Percentiles rank a stretch among this genome's conserved stretches.
These are phyloP conservation scores for Eucalyptus cloeziana DNA, from an alignment of 345 rosid genomes.

Conservation along the genomic window DNA sequence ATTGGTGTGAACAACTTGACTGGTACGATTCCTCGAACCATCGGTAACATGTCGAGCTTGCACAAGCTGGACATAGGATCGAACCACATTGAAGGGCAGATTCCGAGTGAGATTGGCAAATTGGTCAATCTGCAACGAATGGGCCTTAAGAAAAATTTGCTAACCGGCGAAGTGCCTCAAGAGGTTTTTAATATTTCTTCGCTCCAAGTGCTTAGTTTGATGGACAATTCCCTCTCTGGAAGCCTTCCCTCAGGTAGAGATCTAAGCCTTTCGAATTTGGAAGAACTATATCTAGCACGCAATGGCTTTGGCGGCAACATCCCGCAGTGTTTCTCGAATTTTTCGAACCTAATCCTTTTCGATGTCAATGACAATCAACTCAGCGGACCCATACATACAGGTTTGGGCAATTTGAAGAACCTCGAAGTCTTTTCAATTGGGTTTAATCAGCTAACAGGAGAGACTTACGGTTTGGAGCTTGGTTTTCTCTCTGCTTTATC, in stretches of 20 bases:
- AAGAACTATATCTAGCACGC: accelerated
- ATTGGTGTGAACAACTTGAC: not conserved
- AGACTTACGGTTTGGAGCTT: not conserved
- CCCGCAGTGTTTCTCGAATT: not conserved
- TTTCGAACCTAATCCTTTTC: accelerated
- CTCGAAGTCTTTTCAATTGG: accelerated
- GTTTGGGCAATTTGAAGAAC: not conserved
- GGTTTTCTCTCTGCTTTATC: not conserved
- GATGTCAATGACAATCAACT: accelerated
- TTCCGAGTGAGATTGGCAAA: not conserved
- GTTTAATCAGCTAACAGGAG: not conserved
- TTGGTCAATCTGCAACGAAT: not conserved
- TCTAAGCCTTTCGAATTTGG: not conserved
- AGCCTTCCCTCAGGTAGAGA: not conserved
- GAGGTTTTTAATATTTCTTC: not conserved
- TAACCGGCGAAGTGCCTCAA: not conserved
- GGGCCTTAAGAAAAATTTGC: accelerated
- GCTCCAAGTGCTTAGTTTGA: not conserved
- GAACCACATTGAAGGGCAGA: not conserved
- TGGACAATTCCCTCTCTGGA: not conserved
- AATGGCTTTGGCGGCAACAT: not conserved
- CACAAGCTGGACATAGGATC: accelerated
- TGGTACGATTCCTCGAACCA: not conserved
- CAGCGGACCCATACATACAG: accelerated
- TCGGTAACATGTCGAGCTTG: not conserved